Percentiles rank a stretch among this genome's conserved stretches.
Conservation (phyloP, 495 filamentous ascomycete genomes). For the Penicillium turbatum region DNA sequence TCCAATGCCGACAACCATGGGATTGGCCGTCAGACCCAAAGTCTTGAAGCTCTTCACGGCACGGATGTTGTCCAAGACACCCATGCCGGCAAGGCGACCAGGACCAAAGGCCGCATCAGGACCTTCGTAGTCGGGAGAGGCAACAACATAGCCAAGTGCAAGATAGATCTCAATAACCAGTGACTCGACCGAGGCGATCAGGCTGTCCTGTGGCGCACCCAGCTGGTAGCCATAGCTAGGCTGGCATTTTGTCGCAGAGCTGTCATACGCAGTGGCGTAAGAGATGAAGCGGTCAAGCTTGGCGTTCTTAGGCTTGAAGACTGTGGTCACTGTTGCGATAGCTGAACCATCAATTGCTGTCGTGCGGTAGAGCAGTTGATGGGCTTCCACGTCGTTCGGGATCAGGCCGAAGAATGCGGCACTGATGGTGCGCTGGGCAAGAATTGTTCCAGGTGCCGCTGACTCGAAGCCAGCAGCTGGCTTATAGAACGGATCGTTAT, state of each 20-base stretch:
- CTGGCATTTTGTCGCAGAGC: slow-evolving; percentile 26
- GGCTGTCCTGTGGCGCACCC: slow-evolving; percentile 19
- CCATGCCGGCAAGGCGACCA: slow-evolving; percentile 32
- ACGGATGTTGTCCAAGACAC: slow-evolving; percentile 32
- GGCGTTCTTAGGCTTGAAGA: slow-evolving; percentile 29
- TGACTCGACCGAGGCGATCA: slow-evolving; percentile 28
- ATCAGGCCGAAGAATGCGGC: slow-evolving; percentile 31
- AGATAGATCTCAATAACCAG: slow-evolving; percentile 29
- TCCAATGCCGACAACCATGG: slow-evolving; percentile 36
- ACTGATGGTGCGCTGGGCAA: slow-evolving; percentile 23
- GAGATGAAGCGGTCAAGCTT: slow-evolving; percentile 33
- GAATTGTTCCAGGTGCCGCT: slow-evolving; percentile 24
- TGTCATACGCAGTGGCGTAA: slow-evolving; percentile 35
- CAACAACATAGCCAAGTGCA: slow-evolving; percentile 29
- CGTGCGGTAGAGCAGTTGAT: slow-evolving; percentile 29
- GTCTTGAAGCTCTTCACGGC: slow-evolving; percentile 27
- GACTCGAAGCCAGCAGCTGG: slow-evolving; percentile 28
- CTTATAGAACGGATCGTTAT: slow-evolving; percentile 32
- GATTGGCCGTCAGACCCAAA: slow-evolving; percentile 20
- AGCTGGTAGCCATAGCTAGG: slow-evolving; percentile 35
- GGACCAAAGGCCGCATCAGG: slow-evolving; percentile 31
- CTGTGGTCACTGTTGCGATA: slow-evolving; percentile 32
- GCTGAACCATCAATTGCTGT: slow-evolving; percentile 32
- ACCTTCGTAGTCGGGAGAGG: slow-evolving; percentile 34
- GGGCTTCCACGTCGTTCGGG: slow-evolving; percentile 25